Conservation (phyloP, 345 rosid genomes). For the Turnera subulata region DNA sequence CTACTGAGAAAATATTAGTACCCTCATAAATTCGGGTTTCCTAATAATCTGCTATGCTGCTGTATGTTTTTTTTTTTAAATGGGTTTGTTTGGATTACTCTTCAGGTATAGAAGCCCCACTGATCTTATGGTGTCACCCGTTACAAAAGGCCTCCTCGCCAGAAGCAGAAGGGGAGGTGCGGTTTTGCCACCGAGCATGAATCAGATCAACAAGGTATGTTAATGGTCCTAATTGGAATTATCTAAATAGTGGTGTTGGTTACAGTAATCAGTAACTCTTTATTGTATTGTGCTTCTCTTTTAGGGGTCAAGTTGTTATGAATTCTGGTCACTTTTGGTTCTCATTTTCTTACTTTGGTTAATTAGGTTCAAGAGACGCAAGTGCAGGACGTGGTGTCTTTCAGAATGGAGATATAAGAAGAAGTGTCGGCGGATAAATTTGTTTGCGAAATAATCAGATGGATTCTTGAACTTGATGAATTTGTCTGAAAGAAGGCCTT, state of each 20-base stretch:
- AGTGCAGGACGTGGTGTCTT: slow-evolving; percentile 29
- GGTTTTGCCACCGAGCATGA: slow-evolving; percentile 60
- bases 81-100: not conserved
- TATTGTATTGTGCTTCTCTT: not conserved
- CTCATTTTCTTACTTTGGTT: not conserved
- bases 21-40: no score
- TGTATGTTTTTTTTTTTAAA: not conserved
- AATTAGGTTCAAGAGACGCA: slow-evolving; percentile 33
- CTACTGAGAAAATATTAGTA: no score
- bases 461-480: slow-evolving; percentile 21
- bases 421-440: not conserved
- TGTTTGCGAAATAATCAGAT: slow-evolving; percentile 5
- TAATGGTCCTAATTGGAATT: no score
- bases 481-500: slow-evolving; percentile 2
- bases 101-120: slow-evolving; percentile 81
- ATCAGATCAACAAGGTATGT: slow-evolving; percentile 50
- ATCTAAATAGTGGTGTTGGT: no score
- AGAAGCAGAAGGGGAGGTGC: slow-evolving; percentile 54
- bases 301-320: no score
- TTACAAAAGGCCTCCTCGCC: slow-evolving; percentile 75
- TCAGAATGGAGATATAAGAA: slow-evolving; percentile 19
- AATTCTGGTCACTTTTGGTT: not conserved
- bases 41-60: no score
- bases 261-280: not conserved
- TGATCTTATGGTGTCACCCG: slow-evolving; percentile 78